Conservation (phyloP, 371 early-diverging fungal genomes). For the Mucor velutinosus region DNA sequence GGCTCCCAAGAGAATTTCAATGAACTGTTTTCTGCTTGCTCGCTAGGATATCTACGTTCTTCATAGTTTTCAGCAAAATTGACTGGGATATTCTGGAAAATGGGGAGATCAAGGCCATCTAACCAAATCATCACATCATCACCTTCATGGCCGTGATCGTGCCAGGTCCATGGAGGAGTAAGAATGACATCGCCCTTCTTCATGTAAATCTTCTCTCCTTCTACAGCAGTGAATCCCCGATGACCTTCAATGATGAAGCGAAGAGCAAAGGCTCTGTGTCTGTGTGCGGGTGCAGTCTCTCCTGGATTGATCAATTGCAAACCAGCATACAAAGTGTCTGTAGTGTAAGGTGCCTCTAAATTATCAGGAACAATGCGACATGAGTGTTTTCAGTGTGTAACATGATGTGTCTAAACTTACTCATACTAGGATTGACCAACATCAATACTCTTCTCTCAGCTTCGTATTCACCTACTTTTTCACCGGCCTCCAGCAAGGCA, state of each 20-base stretch:
- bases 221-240: slow-evolving; percentile 30
- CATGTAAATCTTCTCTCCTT: slow-evolving; percentile 31
- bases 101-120: slow-evolving; percentile 30
- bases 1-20: slow-evolving; percentile 26
- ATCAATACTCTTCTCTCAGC: slow-evolving; percentile 30
- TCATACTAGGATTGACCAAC: slow-evolving; percentile 26
- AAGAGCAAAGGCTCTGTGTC: slow-evolving; percentile 31
- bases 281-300: slow-evolving; percentile 28
- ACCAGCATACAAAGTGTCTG: slow-evolving; percentile 30
- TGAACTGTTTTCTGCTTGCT: slow-evolving; percentile 20
- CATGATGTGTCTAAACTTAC: slow-evolving; percentile 1
- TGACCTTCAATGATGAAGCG: slow-evolving; percentile 31
- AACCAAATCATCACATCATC: slow-evolving; percentile 32
- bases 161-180: slow-evolving; percentile 31
- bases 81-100: slow-evolving; percentile 31
- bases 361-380: not conserved
- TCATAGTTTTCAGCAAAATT: slow-evolving; percentile 28
- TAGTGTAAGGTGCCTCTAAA: slow-evolving; percentile 27
- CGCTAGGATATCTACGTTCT: slow-evolving; percentile 25
- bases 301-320: slow-evolving; percentile 29
- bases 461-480: slow-evolving; percentile 23
- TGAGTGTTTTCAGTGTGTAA: no score
- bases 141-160: slow-evolving; percentile 32
- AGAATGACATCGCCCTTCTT: slow-evolving; percentile 30
- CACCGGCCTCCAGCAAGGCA: slow-evolving; percentile 23